Evolutionary conservation across 306 rosid species (phyloP).

Genomic region (Trichosanthes cucumerina): DNA sequence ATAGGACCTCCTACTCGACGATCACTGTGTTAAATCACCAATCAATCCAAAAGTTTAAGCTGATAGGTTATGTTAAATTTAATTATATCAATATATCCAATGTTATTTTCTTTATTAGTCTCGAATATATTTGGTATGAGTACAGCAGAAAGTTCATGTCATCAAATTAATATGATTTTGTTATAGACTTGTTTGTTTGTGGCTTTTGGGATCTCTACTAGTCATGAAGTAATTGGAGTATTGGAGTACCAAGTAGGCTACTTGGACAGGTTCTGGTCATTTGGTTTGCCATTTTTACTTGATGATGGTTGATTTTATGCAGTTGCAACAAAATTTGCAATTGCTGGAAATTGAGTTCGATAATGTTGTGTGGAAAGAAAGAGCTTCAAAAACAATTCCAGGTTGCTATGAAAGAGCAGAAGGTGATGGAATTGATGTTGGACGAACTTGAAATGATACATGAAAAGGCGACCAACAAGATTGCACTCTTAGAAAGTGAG

Average conservation of each 20-base stretch:
- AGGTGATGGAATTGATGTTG: slow-evolving; percentile 50
- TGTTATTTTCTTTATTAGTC: not conserved
- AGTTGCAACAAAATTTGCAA: slow-evolving; percentile 42
- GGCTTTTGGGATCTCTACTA: not conserved
- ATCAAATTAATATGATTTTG: not conserved
- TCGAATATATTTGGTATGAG: not conserved
- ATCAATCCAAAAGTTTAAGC: too few species aligned
- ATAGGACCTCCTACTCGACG: too few species aligned
- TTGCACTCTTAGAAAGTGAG: slow-evolving; percentile 49
- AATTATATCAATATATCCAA: too few species aligned
- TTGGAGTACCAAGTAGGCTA: not conserved
- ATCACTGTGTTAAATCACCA: too few species aligned
- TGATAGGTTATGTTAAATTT: too few species aligned
- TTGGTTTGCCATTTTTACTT: not conserved
- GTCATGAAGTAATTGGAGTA: not conserved
- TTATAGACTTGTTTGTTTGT: not conserved
- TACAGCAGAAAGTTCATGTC: not conserved
- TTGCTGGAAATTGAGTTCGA: slow-evolving; percentile 43
- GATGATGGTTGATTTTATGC: slow-evolving; percentile 12
- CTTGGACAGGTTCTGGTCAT: not conserved
- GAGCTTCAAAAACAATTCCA: slow-evolving; percentile 42
- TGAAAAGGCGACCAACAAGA: slow-evolving; percentile 50
- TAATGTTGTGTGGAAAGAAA: slow-evolving; percentile 39
- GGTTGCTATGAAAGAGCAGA: slow-evolving; percentile 44
- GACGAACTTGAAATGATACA: slow-evolving; percentile 66